These are phyloP conservation scores for Kregervanrija delftensis DNA, from an alignment of 805 yeast genomes.

Conservation along the genomic window DNA sequence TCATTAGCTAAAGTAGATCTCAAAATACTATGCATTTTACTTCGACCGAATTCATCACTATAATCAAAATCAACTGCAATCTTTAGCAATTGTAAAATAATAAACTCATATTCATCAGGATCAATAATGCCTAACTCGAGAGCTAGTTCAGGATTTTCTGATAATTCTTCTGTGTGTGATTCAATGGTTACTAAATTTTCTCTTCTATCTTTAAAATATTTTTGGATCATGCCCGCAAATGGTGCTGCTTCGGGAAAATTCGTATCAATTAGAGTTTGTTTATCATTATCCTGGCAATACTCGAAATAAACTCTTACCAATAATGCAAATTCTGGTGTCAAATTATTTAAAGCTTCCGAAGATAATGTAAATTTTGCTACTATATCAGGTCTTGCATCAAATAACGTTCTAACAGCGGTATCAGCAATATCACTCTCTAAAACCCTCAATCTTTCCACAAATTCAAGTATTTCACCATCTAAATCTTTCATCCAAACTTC, in stretches of 20 bases:
- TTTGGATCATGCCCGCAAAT: constrained; percentile 52
- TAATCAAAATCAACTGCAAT: constrained; percentile 72
- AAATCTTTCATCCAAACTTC: constrained; percentile 64
- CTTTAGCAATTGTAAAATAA: constrained; percentile 63
- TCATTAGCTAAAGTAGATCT: constrained; percentile 56
- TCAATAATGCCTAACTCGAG: constrained; percentile 32
- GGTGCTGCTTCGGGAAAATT: constrained; percentile 75
- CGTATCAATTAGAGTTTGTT: constrained; percentile 51
- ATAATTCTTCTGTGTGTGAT: constrained; percentile 15
- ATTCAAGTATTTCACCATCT: constrained; percentile 62
- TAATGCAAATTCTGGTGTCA: constrained; percentile 72
- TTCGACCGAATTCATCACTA: constrained; percentile 85
- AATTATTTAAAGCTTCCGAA: constrained; percentile 58
- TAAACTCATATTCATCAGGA: constrained; percentile 57
- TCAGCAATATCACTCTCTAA: constrained; percentile 62
- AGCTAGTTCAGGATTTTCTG: constrained; percentile 11
- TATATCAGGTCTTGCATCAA: constrained; percentile 57
- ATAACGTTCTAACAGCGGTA: constrained; percentile 55
- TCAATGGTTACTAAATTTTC: constrained; percentile 20
- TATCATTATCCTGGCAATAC: constrained; percentile 50
- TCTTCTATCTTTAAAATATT: constrained; percentile 47
- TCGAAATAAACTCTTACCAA: constrained; percentile 60
- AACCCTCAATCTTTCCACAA: constrained; percentile 67
- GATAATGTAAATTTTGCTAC: constrained; percentile 52
- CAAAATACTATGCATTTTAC: constrained; percentile 58